Percentiles rank a stretch among this genome's conserved stretches.
phyloP scores from a whole-genome alignment of 2,329 filamentous ascomycete genomes.

The Stagonosporopsis rhizophila region DNA sequence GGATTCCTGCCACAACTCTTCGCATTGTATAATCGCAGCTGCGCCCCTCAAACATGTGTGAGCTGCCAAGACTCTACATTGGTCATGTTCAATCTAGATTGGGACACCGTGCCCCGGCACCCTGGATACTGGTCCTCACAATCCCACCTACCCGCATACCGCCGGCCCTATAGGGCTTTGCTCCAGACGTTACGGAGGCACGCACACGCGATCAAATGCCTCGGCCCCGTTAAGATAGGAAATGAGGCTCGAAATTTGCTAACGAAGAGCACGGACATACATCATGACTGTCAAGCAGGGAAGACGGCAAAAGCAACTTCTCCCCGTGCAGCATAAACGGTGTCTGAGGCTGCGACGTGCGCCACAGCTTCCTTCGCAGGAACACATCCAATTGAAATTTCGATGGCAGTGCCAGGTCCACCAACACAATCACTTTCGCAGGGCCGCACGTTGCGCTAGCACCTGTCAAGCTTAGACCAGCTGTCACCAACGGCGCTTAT shows the following conservation, averaged over 20 bases:
- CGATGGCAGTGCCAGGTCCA: background rate
- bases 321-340: background rate
- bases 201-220: background rate
- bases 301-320: background rate
- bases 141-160: background rate
- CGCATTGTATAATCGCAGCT: background rate
- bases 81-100: background rate
- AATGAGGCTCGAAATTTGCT: background rate
- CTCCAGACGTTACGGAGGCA: background rate
- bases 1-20: background rate
- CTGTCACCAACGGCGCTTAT: constrained; percentile 8
- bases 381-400: background rate
- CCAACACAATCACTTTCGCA: background rate
- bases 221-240: background rate
- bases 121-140: background rate
- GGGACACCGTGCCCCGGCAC: background rate
- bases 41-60: background rate
- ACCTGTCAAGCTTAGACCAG: background rate
- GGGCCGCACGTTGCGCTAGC: constrained; percentile 1
- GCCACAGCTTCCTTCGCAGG: background rate
- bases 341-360: background rate
- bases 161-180: background rate
- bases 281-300: background rate
- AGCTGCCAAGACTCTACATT: background rate
- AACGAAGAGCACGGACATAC: background rate